Base-by-base conservation (phyloP, 805 yeast genomes). In the Yamadazyma ubonensis region DNA sequence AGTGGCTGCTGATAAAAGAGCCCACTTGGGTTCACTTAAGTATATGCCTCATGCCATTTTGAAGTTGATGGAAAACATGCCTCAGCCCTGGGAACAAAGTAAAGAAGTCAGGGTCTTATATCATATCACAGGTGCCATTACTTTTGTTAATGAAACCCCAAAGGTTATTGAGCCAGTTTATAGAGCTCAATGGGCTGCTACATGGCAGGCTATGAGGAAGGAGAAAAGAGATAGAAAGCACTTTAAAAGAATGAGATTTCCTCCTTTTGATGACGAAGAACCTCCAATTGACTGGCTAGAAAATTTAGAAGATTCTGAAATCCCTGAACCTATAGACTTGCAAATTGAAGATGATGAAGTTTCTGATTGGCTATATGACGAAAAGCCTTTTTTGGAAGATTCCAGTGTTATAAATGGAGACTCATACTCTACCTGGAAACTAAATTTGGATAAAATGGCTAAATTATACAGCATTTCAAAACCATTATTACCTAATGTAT, bases 211-310 rank as follows among this genome's bases (percentile, higher is more conserved):
- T 64, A 93, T 93, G 99, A 77, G 97, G 53, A 73, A 91, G 34
- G 98, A 93, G 57, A 93, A 93, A 59, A 76, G 95, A 42, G 98
- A 90, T 57, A 74, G 98, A 50, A 70, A 79, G 23, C 95, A 86
- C 56, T 91, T 93, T 63, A 85, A 87, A 54, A 76, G 99, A 49
- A 82, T 93, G 86, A 75, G 88, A 41, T 86, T 93, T 50, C 99
- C 99, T 1, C 90, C 95, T 0, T 89, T 91, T 63, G 99, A 93
- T 60, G 99, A 93, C 57, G 99, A 93, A 59, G 98, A 91, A 58
- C 96, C 96, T 0, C 95, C 96, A 1, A 55, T 90, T 22, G 77
- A 82, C 41, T 93, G 86, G 81, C 53, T 79, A n/a, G 95, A 88
- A 41, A 83, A 85, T 52, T 66, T 89, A 10, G 83, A 86, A 45